phyloP scores from a whole-genome alignment of 768 basidiomycete species.

The Podaxis sp. region DNA sequence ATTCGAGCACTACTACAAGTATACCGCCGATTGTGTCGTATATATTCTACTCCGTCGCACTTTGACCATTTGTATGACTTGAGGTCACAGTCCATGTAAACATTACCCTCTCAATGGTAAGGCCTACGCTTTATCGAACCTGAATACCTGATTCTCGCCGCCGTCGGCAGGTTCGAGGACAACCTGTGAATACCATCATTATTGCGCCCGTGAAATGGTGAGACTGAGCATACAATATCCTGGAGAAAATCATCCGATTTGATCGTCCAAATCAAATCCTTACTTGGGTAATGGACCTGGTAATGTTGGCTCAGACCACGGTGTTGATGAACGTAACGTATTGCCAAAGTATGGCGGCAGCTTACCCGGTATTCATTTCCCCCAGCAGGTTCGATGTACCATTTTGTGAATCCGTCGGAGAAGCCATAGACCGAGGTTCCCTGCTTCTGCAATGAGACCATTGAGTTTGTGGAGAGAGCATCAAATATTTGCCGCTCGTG shows the following conservation, averaged over 20 bases:
- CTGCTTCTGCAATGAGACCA: not conserved
- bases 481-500: not conserved
- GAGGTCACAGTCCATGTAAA: too few relatives aligned
- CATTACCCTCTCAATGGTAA: not conserved
- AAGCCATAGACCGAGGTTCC: not conserved
- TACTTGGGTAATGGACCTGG: constrained; percentile 13
- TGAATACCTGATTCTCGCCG: not conserved
- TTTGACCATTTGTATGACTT: too few relatives aligned
- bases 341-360: not conserved
- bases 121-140: not conserved
- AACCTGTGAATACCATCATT: not conserved
- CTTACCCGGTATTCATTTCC: constrained; percentile 5
- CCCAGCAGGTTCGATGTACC: constrained; percentile 12
- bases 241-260: not conserved
- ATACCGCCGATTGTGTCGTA: too few relatives aligned
- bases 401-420: constrained; percentile 12
- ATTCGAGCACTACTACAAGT: too few relatives aligned
- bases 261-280: constrained; percentile 8
- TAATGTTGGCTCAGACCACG: not conserved
- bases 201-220: not conserved
- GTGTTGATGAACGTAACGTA: not conserved
- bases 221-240: not conserved
- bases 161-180: not conserved
- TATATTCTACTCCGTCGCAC: too few relatives aligned
- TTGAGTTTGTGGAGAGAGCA: not conserved